Conservation (phyloP, 176 grass and related monocot species). For the Aegilops sharonensis region DNA sequence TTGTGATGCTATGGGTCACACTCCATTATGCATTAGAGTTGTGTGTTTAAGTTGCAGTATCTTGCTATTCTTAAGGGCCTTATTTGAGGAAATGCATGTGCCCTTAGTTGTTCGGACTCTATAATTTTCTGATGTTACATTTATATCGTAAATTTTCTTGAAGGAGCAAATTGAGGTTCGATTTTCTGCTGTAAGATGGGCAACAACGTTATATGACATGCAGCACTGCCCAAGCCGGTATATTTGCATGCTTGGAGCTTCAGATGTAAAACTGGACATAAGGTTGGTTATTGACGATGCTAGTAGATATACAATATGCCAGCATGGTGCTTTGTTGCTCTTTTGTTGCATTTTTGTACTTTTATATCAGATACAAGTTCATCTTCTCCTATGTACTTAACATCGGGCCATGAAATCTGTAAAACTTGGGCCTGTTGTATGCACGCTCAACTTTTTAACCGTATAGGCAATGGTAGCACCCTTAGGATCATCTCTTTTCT, state of each 20-base stretch:
- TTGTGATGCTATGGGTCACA: neutral
- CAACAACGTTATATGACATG: slow-evolving; percentile 76
- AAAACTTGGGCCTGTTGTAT: slow-evolving; percentile 23
- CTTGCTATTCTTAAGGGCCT: slow-evolving; percentile 3
- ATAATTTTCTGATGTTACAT: slow-evolving; percentile 36
- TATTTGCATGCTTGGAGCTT: slow-evolving; percentile 91
- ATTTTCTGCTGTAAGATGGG: slow-evolving; percentile 91
- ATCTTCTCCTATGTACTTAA: neutral
- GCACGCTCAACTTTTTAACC: slow-evolving; percentile 3
- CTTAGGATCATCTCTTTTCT: slow-evolving; percentile 12
- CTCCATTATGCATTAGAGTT: slow-evolving; percentile 16
- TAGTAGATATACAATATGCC: neutral
- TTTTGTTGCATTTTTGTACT: slow-evolving; percentile 11
- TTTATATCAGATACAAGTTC: slow-evolving; percentile 12
- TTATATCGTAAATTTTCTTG: slow-evolving; percentile 31
- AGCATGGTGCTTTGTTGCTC: neutral
- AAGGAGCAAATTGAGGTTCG: slow-evolving; percentile 92
- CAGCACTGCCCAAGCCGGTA: slow-evolving; percentile 85
- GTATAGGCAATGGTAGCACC: neutral
- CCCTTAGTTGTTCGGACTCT: slow-evolving; percentile 2
- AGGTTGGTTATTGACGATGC: slow-evolving; percentile 48
- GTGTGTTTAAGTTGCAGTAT: neutral
- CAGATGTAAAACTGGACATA: slow-evolving; percentile 90
- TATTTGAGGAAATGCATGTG: slow-evolving; percentile 12
- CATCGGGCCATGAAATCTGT: slow-evolving; percentile 1